Conservation (phyloP, 2,329 filamentous ascomycete species). For the Ceratocystis papillata region DNA sequence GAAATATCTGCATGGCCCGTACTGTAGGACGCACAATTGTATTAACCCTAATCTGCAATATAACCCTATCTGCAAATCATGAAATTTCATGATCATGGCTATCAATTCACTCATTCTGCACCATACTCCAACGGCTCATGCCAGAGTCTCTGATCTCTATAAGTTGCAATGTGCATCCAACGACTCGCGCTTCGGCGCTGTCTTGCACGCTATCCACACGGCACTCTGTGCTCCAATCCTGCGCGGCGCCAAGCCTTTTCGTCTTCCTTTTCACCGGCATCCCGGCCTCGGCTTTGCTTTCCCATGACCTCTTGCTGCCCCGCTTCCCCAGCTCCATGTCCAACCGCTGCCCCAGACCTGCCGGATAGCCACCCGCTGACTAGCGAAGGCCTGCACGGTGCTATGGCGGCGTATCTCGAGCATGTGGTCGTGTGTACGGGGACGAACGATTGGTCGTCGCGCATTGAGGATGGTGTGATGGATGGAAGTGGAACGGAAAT, state of each 20-base stretch:
- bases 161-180: too few relatives aligned
- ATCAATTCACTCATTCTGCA: too few relatives aligned
- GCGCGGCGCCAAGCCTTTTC: neutral
- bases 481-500: neutral
- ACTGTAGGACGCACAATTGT: too few relatives aligned
- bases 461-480: conserved; percentile 55
- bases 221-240: neutral
- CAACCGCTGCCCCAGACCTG: conserved; percentile 48
- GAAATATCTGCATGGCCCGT: too few relatives aligned
- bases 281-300: conserved; percentile 9
- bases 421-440: conserved; percentile 79
- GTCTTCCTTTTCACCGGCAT: neutral
- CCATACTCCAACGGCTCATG: too few relatives aligned
- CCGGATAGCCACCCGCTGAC: conserved; percentile 66
- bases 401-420: conserved; percentile 62
- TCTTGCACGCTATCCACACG: too few relatives aligned
- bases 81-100: too few relatives aligned
- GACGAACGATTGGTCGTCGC: conserved; percentile 66
- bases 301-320: conserved; percentile 16
- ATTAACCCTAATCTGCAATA: too few relatives aligned
- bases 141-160: too few relatives aligned
- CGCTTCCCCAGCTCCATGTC: conserved; percentile 39
- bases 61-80: too few relatives aligned
- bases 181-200: too few relatives aligned
- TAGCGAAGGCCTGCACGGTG: conserved; percentile 37